Evolutionary conservation across 352 stramenopile genomes (phyloP).

Genomic region (Globisporangium okanoganense): DNA sequence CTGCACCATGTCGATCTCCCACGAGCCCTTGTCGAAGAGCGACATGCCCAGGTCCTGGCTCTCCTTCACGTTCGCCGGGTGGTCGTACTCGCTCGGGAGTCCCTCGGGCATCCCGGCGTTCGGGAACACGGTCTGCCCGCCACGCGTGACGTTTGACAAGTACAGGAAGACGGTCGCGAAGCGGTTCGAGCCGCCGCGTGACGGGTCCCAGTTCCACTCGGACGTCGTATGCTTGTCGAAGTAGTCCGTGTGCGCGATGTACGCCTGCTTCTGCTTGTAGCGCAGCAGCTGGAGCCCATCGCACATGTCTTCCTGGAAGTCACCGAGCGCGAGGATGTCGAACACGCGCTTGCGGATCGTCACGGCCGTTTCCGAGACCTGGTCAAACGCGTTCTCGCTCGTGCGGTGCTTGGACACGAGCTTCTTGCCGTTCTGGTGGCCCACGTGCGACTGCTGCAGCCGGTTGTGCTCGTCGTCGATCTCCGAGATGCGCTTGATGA

Average conservation of each 20-base stretch:
- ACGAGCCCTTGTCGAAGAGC: slow-evolving; percentile 63
- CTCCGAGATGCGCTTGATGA: slow-evolving; percentile 76
- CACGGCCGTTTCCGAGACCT: slow-evolving; percentile 65
- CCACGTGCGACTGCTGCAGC: slow-evolving; percentile 78
- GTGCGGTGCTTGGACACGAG: slow-evolving; percentile 68
- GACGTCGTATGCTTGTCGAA: slow-evolving; percentile 59
- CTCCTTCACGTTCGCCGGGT: slow-evolving; percentile 41
- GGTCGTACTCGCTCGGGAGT: slow-evolving; percentile 46
- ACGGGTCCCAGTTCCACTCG: slow-evolving; percentile 77
- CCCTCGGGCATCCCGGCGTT: slow-evolving; percentile 65
- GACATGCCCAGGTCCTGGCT: slow-evolving; percentile 36
- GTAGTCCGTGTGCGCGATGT: slow-evolving; percentile 94
- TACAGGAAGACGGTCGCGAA: slow-evolving; percentile 86
- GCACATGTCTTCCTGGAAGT: slow-evolving; percentile 88
- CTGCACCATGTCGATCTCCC: slow-evolving; percentile 74
- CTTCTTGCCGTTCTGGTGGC: slow-evolving; percentile 69
- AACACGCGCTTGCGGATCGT: slow-evolving; percentile 86
- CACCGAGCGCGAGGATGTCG: slow-evolving; percentile 86
- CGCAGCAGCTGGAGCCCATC: slow-evolving; percentile 95
- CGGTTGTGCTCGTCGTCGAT: slow-evolving; percentile 83
- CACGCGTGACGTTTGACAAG: slow-evolving; percentile 70
- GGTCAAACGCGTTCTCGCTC: slow-evolving; percentile 89
- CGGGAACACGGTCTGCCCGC: slow-evolving; percentile 86
- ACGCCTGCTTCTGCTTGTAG: slow-evolving; percentile 95
- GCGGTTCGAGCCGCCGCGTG: slow-evolving; percentile 69